These are phyloP conservation scores for Astrothelium macrocarpum DNA, from an alignment of 495 filamentous ascomycete species.

Conservation along the genomic window DNA sequence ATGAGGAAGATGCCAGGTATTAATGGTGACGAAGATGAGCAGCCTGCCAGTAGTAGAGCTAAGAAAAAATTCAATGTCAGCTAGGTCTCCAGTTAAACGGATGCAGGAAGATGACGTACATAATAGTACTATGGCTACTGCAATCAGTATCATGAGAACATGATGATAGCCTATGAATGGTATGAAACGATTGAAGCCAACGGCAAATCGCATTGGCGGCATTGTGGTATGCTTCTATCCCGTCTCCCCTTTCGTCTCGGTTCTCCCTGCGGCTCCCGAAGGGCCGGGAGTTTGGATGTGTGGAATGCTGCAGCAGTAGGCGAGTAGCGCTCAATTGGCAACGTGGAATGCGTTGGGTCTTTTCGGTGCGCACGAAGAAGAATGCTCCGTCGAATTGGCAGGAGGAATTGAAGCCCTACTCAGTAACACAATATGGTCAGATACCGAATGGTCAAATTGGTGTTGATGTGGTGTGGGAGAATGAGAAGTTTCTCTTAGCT, in stretches of 20 bases:
- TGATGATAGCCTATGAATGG: constrained; percentile 98
- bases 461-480: neutral
- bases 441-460: neutral
- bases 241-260: constrained; percentile 12
- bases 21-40: constrained; percentile 64
- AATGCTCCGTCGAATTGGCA: neutral
- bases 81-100: no score
- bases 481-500: constrained; percentile 5
- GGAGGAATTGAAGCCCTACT: neutral
- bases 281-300: constrained; percentile 26
- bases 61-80: constrained; percentile 12
- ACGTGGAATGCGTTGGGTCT: neutral
- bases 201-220: constrained; percentile 33
- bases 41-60: constrained; percentile 72
- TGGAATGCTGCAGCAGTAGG: neutral
- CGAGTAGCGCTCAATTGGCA: neutral
- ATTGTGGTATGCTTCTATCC: constrained; percentile 25
- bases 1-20: constrained; percentile 76
- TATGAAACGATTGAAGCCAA: constrained; percentile 49
- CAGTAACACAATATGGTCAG: neutral
- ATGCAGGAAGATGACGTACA: constrained; percentile 63
- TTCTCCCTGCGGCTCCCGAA: constrained; percentile 31
- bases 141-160: constrained; percentile 95
- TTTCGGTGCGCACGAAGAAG: neutral
- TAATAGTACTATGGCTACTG: constrained; percentile 84